phyloP scores from a whole-genome alignment of 768 basidiomycete species.

The button mushroom (Agaricus bisporus) region DNA sequence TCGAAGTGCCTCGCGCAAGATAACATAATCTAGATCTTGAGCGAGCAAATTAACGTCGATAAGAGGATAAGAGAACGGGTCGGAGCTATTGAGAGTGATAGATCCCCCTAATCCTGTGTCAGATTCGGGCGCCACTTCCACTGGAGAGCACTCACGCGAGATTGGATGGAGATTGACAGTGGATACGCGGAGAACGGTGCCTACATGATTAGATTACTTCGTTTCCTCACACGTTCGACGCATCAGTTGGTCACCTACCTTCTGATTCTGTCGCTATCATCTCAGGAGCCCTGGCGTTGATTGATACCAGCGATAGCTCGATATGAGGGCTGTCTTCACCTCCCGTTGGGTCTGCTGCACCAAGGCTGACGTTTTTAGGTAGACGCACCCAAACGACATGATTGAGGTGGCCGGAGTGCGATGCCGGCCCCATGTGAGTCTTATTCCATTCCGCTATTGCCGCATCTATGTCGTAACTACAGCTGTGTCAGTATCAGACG shows the following conservation, averaged over 20 bases:
- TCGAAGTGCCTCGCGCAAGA: constrained; percentile 8
- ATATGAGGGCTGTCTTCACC: not conserved
- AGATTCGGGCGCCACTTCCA: not conserved
- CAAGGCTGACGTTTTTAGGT: not conserved
- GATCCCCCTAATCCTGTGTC: constrained; percentile 3
- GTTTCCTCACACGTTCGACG: not conserved
- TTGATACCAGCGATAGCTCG: not conserved
- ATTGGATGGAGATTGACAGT: constrained; percentile 2
- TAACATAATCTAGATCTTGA: constrained; percentile 5
- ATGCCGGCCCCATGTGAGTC: not conserved
- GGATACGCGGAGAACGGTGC: not conserved
- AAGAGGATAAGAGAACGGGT: constrained; percentile 9
- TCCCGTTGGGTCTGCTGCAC: not conserved
- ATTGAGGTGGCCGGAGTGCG: not conserved
- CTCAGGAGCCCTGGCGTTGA: not conserved
- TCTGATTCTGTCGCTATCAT: not conserved
- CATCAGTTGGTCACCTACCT: not conserved
- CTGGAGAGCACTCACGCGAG: not conserved
- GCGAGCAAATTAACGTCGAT: constrained; percentile 6
- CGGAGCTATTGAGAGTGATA: not conserved
- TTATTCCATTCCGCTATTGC: not conserved
- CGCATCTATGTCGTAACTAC: not conserved
- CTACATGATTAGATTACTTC: not conserved
- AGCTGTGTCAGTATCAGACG: not conserved
- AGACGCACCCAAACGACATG: not conserved